phyloP scores from a whole-genome alignment of 768 basidiomycete species.

The Coprinopsis marcescibilis region DNA sequence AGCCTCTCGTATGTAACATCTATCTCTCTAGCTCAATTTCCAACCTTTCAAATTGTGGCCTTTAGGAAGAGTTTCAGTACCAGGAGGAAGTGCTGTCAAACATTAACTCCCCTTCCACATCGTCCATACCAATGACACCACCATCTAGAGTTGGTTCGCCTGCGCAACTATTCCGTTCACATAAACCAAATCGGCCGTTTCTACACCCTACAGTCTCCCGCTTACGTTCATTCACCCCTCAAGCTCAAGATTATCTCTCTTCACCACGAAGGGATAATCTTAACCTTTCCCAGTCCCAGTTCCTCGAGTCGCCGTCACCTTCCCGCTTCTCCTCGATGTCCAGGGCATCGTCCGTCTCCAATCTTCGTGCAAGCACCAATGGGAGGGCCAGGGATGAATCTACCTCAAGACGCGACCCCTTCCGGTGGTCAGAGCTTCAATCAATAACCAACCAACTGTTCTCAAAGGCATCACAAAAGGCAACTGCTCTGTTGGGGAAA shows the following conservation, averaged over 20 bases:
- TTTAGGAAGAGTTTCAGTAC: slow-evolving; percentile 23
- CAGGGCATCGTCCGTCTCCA: slow-evolving; percentile 56
- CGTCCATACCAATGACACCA: slow-evolving; percentile 33
- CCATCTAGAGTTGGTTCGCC: slow-evolving; percentile 34
- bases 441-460: slow-evolving; percentile 54
- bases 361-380: slow-evolving; percentile 31
- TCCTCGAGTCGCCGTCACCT: slow-evolving; percentile 46
- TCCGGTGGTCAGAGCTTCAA: slow-evolving; percentile 71
- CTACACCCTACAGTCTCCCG: slow-evolving; percentile 73
- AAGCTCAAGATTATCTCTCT: slow-evolving; percentile 19
- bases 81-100: slow-evolving; percentile 28
- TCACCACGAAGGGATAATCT: slow-evolving; percentile 27
- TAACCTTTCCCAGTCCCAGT: slow-evolving; percentile 16
- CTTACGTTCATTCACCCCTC: slow-evolving; percentile 65
- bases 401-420: slow-evolving; percentile 42
- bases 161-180: slow-evolving; percentile 23
- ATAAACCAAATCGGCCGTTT: slow-evolving; percentile 49
- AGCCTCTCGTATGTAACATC: slow-evolving; percentile 23
- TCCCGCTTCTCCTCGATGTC: slow-evolving; percentile 72
- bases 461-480: slow-evolving; percentile 48
- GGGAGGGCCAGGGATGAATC: slow-evolving; percentile 3
- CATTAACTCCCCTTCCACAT: slow-evolving; percentile 31
- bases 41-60: slow-evolving; percentile 4
- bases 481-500: slow-evolving; percentile 55
- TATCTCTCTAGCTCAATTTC: neutral